Base-by-base conservation (phyloP, 176 grass and related monocot genomes). In the Paspalum vaginatum region DNA sequence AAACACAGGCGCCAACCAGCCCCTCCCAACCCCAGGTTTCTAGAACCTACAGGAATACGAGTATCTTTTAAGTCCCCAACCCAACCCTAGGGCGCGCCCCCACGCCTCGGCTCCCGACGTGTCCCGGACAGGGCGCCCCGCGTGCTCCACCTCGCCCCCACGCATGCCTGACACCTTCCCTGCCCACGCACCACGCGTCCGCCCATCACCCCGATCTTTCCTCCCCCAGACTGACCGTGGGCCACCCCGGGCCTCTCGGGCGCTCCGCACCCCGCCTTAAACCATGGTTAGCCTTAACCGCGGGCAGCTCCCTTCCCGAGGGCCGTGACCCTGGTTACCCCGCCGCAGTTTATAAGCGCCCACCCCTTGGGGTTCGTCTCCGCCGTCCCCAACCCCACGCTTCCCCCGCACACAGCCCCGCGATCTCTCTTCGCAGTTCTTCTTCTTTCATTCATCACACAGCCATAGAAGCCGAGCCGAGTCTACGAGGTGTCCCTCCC, bases 341-440 rank as follows among this genome's bases (percentile, higher is more conserved):
- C 47, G 18, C 85, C 37, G 40, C 85, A 80, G 89, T 79, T 89
- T 97, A 97, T 91, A 97, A 88, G 9, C 72, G 1, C 61, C 38
- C 70, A 54, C 67, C 56, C 39, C 63, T 15, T 1, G n/a, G 8
- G 2, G 0, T 5, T 72, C 37, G 0, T 68, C 25, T n/a, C 48
- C 49, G 32, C 43, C 77, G 61, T 12, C 61, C 74, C 25, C 63
- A 37, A 26, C 22, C 47, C 39, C n/a, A n/a, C n/a, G n/a, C n/a
- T n/a, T n/a, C n/a, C n/a, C 26, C 6, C 25, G 5, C 37, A 1
- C 21, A 41, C 14, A 8, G 17, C 9, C 24, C 45, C 22, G 6
- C 18, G 57, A 1, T 60, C 57, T 60, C 57, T 1, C 26, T 2
- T 9, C n/a, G n/a, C n/a, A n/a, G n/a, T n/a, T n/a, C n/a, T n/a